Base-by-base conservation (phyloP, 768 basidiomycete genomes). In the Mycena albidolilacea region DNA sequence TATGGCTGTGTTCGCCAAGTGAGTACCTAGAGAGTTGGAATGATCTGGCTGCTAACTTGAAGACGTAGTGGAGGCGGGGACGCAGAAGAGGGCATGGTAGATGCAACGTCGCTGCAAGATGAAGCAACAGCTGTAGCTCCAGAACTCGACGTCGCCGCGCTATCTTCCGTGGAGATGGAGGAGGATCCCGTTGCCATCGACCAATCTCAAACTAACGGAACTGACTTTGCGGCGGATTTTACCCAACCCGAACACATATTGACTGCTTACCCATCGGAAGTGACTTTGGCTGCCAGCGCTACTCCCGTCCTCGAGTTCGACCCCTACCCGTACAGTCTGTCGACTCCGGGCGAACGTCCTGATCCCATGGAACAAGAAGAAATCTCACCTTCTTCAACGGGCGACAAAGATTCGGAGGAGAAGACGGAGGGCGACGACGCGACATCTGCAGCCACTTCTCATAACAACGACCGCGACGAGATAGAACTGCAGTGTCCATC, bases 281-380 rank as follows among this genome's bases (percentile, higher is more conserved):
- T 76, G 8, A 75, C 77, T 69, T 74, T 74, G 23, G 73, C 76
- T 50, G 69, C 83, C 7, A 80, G 80, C 46, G 78, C 79, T 37
- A 55, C 69, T 4, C 84, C 83, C 21, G 75, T 84, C 67, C 73
- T 87, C 15, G 78, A 81, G 67, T 66, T 80, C 35, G 87, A 87
- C 73, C 85, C 87, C 3, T 88, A 85, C 73, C 88, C 88, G 1
- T 85, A 85, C 60, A 86, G 85, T 71, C 81, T 89, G 48, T 88
- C 88, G 0, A 86, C 87, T 1, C 87, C 87, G 14, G 78, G 38
- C 39, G 73, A 73, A 30, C 71, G 75, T 19, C 44, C 73, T 15
- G 72, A 80, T n/a, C 43, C 48, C 9, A 19, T 44, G 43, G 76
- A 70, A 10, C 61, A 64, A 37, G 67, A 65, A 61, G 65, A 57